phyloP scores from a whole-genome alignment of 2,329 filamentous ascomycete genomes.

The Apiospora sp. region DNA sequence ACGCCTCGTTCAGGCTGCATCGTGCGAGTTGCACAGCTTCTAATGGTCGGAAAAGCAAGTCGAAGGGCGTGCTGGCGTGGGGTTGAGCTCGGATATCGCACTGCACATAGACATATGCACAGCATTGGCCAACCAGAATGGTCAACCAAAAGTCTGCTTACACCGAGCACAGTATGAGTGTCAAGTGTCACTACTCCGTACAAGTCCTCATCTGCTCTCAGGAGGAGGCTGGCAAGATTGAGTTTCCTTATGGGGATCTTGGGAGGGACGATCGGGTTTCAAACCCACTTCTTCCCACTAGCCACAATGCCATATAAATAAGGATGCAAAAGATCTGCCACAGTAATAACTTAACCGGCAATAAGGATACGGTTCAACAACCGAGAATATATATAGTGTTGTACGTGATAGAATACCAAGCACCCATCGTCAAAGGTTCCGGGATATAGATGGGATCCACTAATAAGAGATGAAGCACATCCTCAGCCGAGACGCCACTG shows the following conservation, averaged over 20 bases:
- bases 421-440: background rate
- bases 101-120: slow-evolving; percentile 14
- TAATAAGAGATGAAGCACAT: slow-evolving; percentile 11
- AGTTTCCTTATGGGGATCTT: slow-evolving; percentile 4
- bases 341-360: background rate
- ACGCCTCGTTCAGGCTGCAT: slow-evolving; percentile 11
- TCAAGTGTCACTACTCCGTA: background rate
- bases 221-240: slow-evolving; percentile 16
- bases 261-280: slow-evolving; percentile 6
- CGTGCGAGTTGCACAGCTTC: background rate
- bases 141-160: background rate
- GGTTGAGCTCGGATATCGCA: slow-evolving; percentile 18
- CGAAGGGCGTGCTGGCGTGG: slow-evolving; percentile 2
- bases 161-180: background rate
- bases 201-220: background rate
- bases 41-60: background rate
- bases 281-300: slow-evolving; percentile 14
- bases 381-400: background rate
- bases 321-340: background rate
- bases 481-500: background rate
- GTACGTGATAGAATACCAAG: background rate
- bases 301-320: background rate
- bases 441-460: background rate
- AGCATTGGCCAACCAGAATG: slow-evolving; percentile 18
- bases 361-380: background rate